Base-by-base conservation (phyloP, 2,329 filamentous ascomycete species). In the Boeremia lycopersici region DNA sequence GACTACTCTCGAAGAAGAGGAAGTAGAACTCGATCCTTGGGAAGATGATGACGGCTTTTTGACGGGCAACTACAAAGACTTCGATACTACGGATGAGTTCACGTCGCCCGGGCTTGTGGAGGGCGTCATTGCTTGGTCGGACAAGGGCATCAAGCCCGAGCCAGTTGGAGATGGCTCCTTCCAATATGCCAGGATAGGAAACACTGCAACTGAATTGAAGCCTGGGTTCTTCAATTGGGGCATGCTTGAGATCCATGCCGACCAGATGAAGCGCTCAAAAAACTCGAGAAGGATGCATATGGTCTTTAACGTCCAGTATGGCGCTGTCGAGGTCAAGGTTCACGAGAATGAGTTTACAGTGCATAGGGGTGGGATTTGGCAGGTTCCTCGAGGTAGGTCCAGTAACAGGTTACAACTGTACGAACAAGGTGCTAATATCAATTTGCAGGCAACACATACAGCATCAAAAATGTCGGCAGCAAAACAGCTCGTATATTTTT, bases 201-300 rank as follows among this genome's bases (percentile, higher is more conserved):
- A 41, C 13, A 60, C 54, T 13, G 66, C 65, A 4, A 58, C 56
- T 53, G 19, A 23, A 2, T 2, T 23, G 5, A 23, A 23, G 19
- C 61, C 62, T 13, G 86, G 89, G 0, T 98, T 96, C 75, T 91
- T 98, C 74, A 93, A 92, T 30, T 89, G 89, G 9, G 95, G 95
- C 13, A 84, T 98, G 47, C 90, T 99, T 33, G 93, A 98, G 67
- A 79, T 99, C 45, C 90, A 91, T 6, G 88, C 91, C 0, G 88
- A 89, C 2, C 86, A 90, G 29, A 86, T 89, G 70, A 99, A 99
- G 80, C 86, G 88, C 64, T 85, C 88, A 43, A 98, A 98, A 82
- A 98, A 97, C 76, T 89, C 90, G 31, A 84, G 93, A 59, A 93
- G 90, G 78, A 98, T 97, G 91, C 92, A 97, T 71, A 95, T 99